Evolutionary conservation across 1,139 yeast species (phyloP).

Genomic region (Blastobotrys petasosporus): DNA sequence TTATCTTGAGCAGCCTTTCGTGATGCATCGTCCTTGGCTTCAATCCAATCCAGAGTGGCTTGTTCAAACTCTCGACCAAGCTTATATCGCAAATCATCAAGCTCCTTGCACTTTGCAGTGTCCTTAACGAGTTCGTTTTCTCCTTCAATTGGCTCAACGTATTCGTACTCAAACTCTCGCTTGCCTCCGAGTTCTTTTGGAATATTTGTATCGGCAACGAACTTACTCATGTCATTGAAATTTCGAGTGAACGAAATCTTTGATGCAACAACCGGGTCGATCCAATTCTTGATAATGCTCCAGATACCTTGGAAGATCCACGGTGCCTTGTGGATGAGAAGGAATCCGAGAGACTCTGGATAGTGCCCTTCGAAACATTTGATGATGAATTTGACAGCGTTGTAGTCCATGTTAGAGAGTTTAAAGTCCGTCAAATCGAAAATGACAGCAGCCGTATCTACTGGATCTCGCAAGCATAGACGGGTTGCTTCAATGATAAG

Average conservation of each 20-base stretch:
- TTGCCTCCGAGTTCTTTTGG: conserved; percentile 65
- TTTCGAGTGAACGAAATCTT: conserved; percentile 69
- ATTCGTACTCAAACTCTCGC: conserved; percentile 49
- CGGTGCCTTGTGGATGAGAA: conserved; percentile 81
- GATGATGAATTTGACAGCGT: conserved; percentile 72
- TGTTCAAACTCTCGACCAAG: conserved; percentile 46
- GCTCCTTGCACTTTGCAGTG: conserved; percentile 37
- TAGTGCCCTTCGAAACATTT: conserved; percentile 79
- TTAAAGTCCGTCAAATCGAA: conserved; percentile 75
- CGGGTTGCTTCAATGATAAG: conserved; percentile 66
- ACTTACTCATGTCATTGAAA: conserved; percentile 51
- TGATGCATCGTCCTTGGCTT: conserved; percentile 40
- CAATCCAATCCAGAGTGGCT: conserved; percentile 65
- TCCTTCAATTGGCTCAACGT: conserved; percentile 48
- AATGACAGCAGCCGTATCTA: conserved; percentile 64
- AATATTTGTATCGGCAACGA: conserved; percentile 47
- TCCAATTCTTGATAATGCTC: conserved; percentile 79
- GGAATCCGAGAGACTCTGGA: conserved; percentile 74
- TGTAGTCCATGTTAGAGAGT: conserved; percentile 75
- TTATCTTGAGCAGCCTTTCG: conserved; percentile 40
- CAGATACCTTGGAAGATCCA: conserved; percentile 86
- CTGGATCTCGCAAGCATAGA: conserved; percentile 54
- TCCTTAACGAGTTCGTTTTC: conserved; percentile 45
- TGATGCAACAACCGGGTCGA: conserved; percentile 82
- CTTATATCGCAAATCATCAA: conserved; percentile 44